Conservation (phyloP, 2,329 filamentous ascomycete species). For the Acephala macrosclerotiorum region DNA sequence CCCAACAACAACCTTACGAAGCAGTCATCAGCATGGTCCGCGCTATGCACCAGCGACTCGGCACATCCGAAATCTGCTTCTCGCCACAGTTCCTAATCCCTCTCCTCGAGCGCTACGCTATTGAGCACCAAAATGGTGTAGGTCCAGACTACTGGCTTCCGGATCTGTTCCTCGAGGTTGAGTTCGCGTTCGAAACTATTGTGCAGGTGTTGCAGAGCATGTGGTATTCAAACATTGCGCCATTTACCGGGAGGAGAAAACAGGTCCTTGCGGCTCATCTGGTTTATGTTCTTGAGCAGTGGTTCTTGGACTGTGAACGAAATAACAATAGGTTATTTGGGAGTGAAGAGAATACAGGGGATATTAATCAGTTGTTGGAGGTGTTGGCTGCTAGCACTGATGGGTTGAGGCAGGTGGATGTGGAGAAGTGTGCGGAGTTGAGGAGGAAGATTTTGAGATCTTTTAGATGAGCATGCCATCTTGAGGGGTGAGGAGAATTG, state of each 20-base stretch:
- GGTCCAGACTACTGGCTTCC: constrained; percentile 53
- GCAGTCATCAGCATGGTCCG: constrained; percentile 69
- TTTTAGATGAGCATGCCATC: constrained; percentile 43
- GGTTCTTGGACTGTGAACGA: constrained; percentile 64
- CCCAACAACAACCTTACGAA: constrained; percentile 70
- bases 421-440: constrained; percentile 50
- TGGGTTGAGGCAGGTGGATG: constrained; percentile 36
- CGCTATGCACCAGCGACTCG: constrained; percentile 69
- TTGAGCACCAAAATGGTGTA: constrained; percentile 64
- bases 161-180: constrained; percentile 70
- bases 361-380: constrained; percentile 52
- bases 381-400: constrained; percentile 44
- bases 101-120: constrained; percentile 67
- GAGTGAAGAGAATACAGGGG: constrained; percentile 62
- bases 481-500: background rate
- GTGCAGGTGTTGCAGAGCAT: constrained; percentile 69
- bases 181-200: constrained; percentile 66
- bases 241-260: constrained; percentile 65
- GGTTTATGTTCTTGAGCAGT: constrained; percentile 65
- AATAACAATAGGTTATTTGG: constrained; percentile 64
- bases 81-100: constrained; percentile 67
- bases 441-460: constrained; percentile 49
- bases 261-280: constrained; percentile 66
- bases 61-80: constrained; percentile 71
- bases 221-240: constrained; percentile 71